Conservation (phyloP, 352 stramenopile species). For the Phytopythium mirpurense region DNA sequence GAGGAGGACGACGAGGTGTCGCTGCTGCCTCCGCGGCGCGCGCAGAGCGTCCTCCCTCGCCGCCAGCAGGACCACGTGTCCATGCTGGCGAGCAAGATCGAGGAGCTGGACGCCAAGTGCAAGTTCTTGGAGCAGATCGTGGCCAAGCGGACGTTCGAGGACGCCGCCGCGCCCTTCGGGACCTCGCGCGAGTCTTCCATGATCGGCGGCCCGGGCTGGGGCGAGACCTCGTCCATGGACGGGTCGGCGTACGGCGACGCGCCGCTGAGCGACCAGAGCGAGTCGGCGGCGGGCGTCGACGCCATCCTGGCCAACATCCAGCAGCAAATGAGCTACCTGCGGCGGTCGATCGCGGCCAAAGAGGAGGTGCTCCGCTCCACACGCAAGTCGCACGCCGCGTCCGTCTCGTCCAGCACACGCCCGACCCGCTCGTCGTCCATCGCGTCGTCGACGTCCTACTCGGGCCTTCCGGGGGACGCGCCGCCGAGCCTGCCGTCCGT, state of each 20-base stretch:
- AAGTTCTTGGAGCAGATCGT: slow-evolving; percentile 75
- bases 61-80: slow-evolving; percentile 56
- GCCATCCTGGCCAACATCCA: slow-evolving; percentile 79
- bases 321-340: slow-evolving; percentile 78
- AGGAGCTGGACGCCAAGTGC: slow-evolving; percentile 79
- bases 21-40: slow-evolving; percentile 40
- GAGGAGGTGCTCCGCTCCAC: slow-evolving; percentile 45
- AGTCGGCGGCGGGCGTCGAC: slow-evolving; percentile 44
- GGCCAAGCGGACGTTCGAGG: slow-evolving; percentile 40
- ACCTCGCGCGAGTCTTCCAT: slow-evolving; percentile 19
- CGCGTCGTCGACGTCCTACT: slow-evolving; percentile 50
- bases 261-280: slow-evolving; percentile 20
- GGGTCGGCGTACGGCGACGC: slow-evolving; percentile 22
- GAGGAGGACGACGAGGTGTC: slow-evolving; percentile 38
- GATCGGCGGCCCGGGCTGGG: slow-evolving; percentile 10
- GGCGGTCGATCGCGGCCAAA: slow-evolving; percentile 60
- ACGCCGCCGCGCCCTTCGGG: slow-evolving; percentile 9
- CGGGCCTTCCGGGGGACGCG: slow-evolving; percentile 22
- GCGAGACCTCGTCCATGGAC: slow-evolving; percentile 14
- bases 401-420: slow-evolving; percentile 53
- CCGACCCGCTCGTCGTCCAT: slow-evolving; percentile 63
- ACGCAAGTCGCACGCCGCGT: slow-evolving; percentile 52
- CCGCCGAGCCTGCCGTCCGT: slow-evolving; percentile 31
- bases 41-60: slow-evolving; percentile 44
- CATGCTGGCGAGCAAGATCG: slow-evolving; percentile 56